Conservation (phyloP, 2,329 filamentous ascomycete genomes). For the Berkeleyomyces basicola region DNA sequence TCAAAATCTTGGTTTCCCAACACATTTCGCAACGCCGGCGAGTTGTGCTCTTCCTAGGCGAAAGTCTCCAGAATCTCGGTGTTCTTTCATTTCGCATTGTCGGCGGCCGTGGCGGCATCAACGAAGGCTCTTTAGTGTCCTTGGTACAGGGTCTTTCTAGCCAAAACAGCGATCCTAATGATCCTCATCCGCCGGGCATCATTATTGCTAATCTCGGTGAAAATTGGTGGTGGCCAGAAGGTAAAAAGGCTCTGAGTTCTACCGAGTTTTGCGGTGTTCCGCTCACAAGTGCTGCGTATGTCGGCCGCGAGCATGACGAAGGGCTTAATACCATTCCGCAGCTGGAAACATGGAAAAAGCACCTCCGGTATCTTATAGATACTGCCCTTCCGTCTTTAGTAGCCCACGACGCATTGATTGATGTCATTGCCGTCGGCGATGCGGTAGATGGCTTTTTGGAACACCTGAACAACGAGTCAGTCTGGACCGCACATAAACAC, state of each 20-base stretch:
- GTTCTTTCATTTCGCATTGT: slow-evolving; percentile 54
- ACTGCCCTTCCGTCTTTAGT: slow-evolving; percentile 38
- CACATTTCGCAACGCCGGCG: slow-evolving; percentile 41
- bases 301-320: slow-evolving; percentile 32
- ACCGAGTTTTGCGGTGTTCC: slow-evolving; percentile 41
- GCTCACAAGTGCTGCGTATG: slow-evolving; percentile 45
- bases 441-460: slow-evolving; percentile 39
- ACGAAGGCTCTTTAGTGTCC: slow-evolving; percentile 52
- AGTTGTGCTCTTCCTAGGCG: slow-evolving; percentile 59
- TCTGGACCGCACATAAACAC: slow-evolving; percentile 29
- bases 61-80: slow-evolving; percentile 54
- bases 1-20: slow-evolving; percentile 46
- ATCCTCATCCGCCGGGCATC: slow-evolving; percentile 36
- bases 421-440: slow-evolving; percentile 56
- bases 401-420: slow-evolving; percentile 35
- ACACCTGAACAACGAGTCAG: slow-evolving; percentile 38
- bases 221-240: slow-evolving; percentile 56
- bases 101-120: slow-evolving; percentile 46
- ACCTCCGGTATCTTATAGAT: slow-evolving; percentile 52
- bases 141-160: slow-evolving; percentile 34
- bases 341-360: slow-evolving; percentile 20
- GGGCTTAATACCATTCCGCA: slow-evolving; percentile 18
- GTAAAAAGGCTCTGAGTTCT: slow-evolving; percentile 41
- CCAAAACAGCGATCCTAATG: slow-evolving; percentile 20
- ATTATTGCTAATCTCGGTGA: slow-evolving; percentile 67